phyloP scores from a whole-genome alignment of 1,284 basidiomycete genomes.

The Coniferiporia sulphurascens region DNA sequence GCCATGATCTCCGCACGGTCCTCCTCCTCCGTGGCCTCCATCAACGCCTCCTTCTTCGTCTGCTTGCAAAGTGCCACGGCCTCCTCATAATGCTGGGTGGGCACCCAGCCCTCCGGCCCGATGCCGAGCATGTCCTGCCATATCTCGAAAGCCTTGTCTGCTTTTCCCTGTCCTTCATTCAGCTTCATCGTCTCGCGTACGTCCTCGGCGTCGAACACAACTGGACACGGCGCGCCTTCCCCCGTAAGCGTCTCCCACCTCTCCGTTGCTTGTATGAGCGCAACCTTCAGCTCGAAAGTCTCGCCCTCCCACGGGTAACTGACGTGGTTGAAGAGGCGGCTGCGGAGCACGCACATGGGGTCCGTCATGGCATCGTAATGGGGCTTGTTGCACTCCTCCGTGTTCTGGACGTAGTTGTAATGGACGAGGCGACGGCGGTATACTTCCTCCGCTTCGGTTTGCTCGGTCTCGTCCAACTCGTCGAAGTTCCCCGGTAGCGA shows the following conservation, averaged over 20 bases:
- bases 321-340: constrained; percentile 38
- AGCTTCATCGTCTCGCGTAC: constrained; percentile 36
- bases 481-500: constrained; percentile 37
- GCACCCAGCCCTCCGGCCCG: constrained; percentile 39
- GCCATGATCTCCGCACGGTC: constrained; percentile 30
- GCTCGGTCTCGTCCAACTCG: constrained; percentile 29
- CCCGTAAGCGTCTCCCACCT: constrained; percentile 35
- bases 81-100: constrained; percentile 33
- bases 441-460: constrained; percentile 27
- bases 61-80: constrained; percentile 30
- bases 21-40: constrained; percentile 26
- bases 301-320: constrained; percentile 43
- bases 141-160: constrained; percentile 24
- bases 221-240: constrained; percentile 36
- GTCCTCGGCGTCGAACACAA: constrained; percentile 40
- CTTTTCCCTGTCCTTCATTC: constrained; percentile 25
- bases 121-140: constrained; percentile 20
- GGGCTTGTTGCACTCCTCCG: constrained; percentile 36
- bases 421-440: constrained; percentile 41
- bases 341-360: constrained; percentile 28
- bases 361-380: constrained; percentile 35
- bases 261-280: constrained; percentile 36
- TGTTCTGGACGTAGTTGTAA: constrained; percentile 40
- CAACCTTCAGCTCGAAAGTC: constrained; percentile 36
- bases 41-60: constrained; percentile 33